Evolutionary conservation across 2,329 filamentous ascomycete species (phyloP), one percentile per base, ranked within the genome.

Genomic region (Neurospora crassa): DNA sequence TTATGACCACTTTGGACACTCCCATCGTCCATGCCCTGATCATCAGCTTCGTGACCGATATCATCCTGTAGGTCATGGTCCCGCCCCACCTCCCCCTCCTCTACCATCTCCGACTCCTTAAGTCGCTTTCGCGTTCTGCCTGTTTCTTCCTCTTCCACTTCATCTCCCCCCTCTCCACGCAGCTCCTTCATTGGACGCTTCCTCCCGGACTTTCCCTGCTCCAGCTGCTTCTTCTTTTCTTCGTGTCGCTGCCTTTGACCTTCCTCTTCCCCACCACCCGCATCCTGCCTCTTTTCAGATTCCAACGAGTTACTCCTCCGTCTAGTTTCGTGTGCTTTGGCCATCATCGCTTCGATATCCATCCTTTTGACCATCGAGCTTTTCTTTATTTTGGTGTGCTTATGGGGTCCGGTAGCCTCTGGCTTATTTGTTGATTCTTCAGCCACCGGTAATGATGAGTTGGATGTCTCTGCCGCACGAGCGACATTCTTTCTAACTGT

Each of bases 11-110:
- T 73, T 85, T 84, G 1, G 86, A 86, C 8, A 85, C 87, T 73
- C 85, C 86, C 0, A 81, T 87, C 41, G 85, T 88, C 34, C 81
- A 85, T 5, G 86, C 87, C 74, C 84, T 86, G 72, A 86, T 87
- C 73, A 86, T 87, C 71, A 82, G 82, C 18, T 83, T 84, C 4
- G 47, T 75, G 5, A 53, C 11, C 12, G 12, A 71, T 5, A 5
- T 69, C 40, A 41, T 59, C 40, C 5, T 1, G 24, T 47, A 68
- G 59, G 11, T 40, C 71, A 2, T 53, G 34, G 29, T 73, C 72
- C 34, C 8, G 5, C 34, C 8, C 5, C 34, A 8, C 34, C 34
- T 37, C 67, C n/a, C 24, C 71, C 3, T 53, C 40, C 41, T 73
- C 72, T 43, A 74, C 73, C 45, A 67, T 47, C n/a, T 24, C 24